Conservation (phyloP, 139 green algal genomes). For the Coccomyxa sp. region DNA sequence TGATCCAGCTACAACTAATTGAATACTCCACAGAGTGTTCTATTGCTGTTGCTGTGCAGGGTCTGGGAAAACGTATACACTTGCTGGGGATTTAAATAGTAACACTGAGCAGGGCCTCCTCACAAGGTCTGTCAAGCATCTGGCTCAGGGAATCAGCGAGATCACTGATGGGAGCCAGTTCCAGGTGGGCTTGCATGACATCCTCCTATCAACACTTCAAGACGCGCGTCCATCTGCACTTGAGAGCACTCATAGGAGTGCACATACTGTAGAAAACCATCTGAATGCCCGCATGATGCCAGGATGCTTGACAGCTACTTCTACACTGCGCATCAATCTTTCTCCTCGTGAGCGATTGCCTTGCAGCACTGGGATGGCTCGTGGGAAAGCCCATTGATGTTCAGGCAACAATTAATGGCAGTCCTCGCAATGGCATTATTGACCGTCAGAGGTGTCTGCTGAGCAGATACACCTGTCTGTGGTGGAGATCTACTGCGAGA, state of each 20-base stretch:
- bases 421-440: neutral
- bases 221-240: too few relatives aligned
- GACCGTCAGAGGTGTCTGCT: too few relatives aligned
- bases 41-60: too few relatives aligned
- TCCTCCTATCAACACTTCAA: too few relatives aligned
- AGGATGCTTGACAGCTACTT: neutral
- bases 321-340: neutral
- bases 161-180: neutral
- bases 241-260: neutral
- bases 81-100: constrained; percentile 46
- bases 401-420: neutral
- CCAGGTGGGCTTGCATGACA: neutral
- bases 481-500: constrained; percentile 82
- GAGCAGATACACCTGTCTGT: constrained; percentile 40
- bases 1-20: too few relatives aligned
- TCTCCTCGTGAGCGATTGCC: neutral
- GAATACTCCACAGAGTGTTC: too few relatives aligned
- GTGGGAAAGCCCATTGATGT: neutral
- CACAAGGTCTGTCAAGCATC: constrained; percentile 44
- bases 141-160: constrained; percentile 35
- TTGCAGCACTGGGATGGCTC: neutral
- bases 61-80: constrained; percentile 72
- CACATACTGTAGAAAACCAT: neutral
- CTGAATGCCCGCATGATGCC: neutral
- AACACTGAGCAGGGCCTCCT: constrained; percentile 45